Percentiles rank a stretch among this genome's conserved stretches.
phyloP scores from a whole-genome alignment of 371 early-diverging fungal genomes.

The Mortierella polycephala region DNA sequence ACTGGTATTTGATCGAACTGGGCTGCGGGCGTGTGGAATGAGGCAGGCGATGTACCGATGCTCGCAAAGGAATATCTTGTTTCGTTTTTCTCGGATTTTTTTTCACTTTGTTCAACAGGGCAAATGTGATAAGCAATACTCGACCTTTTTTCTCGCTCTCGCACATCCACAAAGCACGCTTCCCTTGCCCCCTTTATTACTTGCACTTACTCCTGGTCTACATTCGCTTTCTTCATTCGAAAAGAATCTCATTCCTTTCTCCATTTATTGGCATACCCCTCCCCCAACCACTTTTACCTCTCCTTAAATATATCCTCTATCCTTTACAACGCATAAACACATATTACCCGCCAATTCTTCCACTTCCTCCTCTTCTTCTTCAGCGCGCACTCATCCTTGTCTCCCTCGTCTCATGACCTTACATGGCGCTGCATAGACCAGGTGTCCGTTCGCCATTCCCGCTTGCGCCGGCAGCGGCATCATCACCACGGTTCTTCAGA shows the following conservation, averaged over 20 bases:
- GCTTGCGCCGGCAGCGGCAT: background rate
- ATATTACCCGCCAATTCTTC: background rate
- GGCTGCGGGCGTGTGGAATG: too few relatives aligned
- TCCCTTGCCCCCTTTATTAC: background rate
- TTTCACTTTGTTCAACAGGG: too few relatives aligned
- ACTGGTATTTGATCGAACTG: too few relatives aligned
- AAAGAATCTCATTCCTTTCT: background rate
- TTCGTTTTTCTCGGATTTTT: too few relatives aligned
- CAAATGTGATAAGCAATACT: too few relatives aligned
- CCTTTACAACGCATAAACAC: background rate
- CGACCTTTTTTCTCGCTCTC: slow-evolving; percentile 17
- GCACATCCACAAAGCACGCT: background rate
- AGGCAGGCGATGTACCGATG: too few relatives aligned
- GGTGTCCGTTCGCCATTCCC: background rate
- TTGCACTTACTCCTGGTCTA: background rate
- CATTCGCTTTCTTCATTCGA: too few relatives aligned
- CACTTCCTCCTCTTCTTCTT: background rate
- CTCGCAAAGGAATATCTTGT: too few relatives aligned
- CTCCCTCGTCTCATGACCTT: background rate
- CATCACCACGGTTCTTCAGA: background rate
- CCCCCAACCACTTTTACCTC: background rate
- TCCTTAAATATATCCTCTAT: background rate
- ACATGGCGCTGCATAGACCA: too few relatives aligned
- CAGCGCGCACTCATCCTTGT: background rate
- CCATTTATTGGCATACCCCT: background rate